Evolutionary conservation across 2,329 filamentous ascomycete species (phyloP).

Genomic region (Alternaria sp.): DNA sequence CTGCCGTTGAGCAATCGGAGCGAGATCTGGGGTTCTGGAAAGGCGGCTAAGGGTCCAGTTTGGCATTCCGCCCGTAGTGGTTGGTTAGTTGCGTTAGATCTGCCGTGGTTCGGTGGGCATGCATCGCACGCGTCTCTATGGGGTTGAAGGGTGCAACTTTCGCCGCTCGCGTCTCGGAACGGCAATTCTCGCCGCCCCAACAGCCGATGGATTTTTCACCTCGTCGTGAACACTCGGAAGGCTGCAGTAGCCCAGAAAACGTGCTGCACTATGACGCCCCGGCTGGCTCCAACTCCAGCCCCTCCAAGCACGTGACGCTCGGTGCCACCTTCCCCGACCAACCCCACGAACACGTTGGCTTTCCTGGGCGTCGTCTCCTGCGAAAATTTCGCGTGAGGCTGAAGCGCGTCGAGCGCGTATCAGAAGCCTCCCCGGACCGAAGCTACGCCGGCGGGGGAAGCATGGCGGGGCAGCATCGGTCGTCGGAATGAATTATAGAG

Average conservation of each 20-base stretch:
- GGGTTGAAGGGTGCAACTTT: conserved; percentile 12
- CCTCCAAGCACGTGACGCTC: conserved; percentile 25
- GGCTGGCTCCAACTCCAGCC: not conserved
- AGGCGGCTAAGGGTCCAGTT: conserved; percentile 15
- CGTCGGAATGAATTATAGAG: conserved; percentile 43
- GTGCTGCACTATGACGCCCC: conserved; percentile 27
- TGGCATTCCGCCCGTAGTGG: conserved; percentile 22
- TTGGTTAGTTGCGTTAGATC: conserved; percentile 30
- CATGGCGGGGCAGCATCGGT: conserved; percentile 28
- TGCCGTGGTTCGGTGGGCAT: conserved; percentile 19
- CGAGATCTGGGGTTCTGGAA: conserved; percentile 29
- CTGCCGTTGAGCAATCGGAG: conserved; percentile 4
- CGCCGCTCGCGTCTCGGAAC: conserved; percentile 15
- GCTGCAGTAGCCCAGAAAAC: conserved; percentile 18
- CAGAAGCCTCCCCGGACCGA: conserved; percentile 24
- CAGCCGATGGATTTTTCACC: not conserved
- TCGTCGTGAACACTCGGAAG: conserved; percentile 6
- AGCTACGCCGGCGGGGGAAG: conserved; percentile 32
- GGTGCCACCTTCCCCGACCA: conserved; percentile 28
- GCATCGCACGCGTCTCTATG: conserved; percentile 15
- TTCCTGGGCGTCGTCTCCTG: conserved; percentile 16
- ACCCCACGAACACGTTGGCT: conserved; percentile 12
- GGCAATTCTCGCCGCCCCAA: conserved; percentile 40
- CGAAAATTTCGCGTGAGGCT: conserved; percentile 15
- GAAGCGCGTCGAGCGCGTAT: conserved; percentile 15